Conservation (phyloP, 2,329 filamentous ascomycete genomes). For the Clonostachys chloroleuca region DNA sequence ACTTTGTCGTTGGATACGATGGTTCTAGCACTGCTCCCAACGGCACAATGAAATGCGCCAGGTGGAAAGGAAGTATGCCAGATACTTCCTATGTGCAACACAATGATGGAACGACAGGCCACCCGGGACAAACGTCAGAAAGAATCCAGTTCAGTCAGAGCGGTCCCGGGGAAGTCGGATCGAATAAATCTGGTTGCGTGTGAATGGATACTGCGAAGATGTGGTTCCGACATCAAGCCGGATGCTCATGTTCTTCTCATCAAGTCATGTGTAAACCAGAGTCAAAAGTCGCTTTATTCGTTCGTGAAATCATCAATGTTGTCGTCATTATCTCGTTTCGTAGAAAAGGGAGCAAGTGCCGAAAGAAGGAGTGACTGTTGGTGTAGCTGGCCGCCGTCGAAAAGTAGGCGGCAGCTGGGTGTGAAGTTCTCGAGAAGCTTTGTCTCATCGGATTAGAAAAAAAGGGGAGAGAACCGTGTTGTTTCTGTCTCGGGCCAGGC, state of each 20-base stretch:
- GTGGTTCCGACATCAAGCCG: slow-evolving; percentile 24
- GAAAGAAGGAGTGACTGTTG: slow-evolving; percentile 24
- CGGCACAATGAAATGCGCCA: not conserved
- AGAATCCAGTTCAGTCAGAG: slow-evolving; percentile 18
- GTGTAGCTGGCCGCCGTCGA: not conserved
- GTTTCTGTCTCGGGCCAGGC: slow-evolving; percentile 42
- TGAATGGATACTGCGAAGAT: slow-evolving; percentile 17
- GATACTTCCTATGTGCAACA: slow-evolving; percentile 28
- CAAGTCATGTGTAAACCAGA: slow-evolving; percentile 12
- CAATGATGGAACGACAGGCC: slow-evolving; percentile 24
- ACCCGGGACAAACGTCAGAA: slow-evolving; percentile 8
- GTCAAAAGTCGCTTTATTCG: slow-evolving; percentile 16
- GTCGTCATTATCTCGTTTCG: slow-evolving; percentile 36
- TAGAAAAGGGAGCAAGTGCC: slow-evolving; percentile 33
- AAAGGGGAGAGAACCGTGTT: slow-evolving; percentile 24
- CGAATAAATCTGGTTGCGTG: slow-evolving; percentile 18
- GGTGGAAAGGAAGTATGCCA: slow-evolving; percentile 20
- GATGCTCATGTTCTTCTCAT: slow-evolving; percentile 18
- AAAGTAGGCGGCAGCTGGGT: not conserved
- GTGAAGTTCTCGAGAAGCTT: slow-evolving; percentile 10
- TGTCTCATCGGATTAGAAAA: slow-evolving; percentile 17
- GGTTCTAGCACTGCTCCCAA: not conserved
- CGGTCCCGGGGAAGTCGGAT: slow-evolving; percentile 10
- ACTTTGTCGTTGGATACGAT: not conserved
- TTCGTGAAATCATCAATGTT: slow-evolving; percentile 33